Percentiles rank a stretch among this genome's conserved stretches.
Evolutionary conservation across 352 stramenopile species (phyloP).

Genomic region (Globisporangium spinosum): DNA sequence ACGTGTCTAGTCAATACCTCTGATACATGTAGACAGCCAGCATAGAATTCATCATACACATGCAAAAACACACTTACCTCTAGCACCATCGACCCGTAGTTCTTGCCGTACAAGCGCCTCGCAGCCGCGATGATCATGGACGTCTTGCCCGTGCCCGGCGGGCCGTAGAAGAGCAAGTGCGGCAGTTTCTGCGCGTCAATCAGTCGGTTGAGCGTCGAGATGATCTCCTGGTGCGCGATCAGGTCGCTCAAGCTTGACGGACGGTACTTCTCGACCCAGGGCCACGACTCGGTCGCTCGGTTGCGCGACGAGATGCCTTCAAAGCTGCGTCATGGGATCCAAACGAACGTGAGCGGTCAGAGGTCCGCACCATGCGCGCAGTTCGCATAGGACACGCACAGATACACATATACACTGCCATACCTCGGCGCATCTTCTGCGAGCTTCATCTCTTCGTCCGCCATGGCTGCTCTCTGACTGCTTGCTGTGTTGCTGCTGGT

Average conservation of each 20-base stretch:
- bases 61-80: conserved; percentile 40
- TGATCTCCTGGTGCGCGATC: conserved; percentile 96
- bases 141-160: conserved; percentile 96
- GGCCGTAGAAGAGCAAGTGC: conserved; percentile 97
- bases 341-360: neutral
- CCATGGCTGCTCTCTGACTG: neutral
- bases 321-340: conserved; percentile 34
- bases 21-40: too few species aligned
- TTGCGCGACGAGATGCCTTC: conserved; percentile 83
- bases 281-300: conserved; percentile 83
- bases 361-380: neutral
- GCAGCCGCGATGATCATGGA: conserved; percentile 96
- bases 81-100: conserved; percentile 93
- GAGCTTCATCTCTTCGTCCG: conserved; percentile 40
- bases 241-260: conserved; percentile 93
- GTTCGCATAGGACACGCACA: neutral
- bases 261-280: conserved; percentile 99
- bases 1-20: neutral
- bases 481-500: neutral
- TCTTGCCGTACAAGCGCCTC: conserved; percentile 93
- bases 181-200: conserved; percentile 96
- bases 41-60: neutral
- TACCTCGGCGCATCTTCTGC: conserved; percentile 43
- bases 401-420: too few species aligned
- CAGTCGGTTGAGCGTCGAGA: conserved; percentile 93